phyloP scores from a whole-genome alignment of 495 filamentous ascomycete genomes.

The Apodospora peruviana region DNA sequence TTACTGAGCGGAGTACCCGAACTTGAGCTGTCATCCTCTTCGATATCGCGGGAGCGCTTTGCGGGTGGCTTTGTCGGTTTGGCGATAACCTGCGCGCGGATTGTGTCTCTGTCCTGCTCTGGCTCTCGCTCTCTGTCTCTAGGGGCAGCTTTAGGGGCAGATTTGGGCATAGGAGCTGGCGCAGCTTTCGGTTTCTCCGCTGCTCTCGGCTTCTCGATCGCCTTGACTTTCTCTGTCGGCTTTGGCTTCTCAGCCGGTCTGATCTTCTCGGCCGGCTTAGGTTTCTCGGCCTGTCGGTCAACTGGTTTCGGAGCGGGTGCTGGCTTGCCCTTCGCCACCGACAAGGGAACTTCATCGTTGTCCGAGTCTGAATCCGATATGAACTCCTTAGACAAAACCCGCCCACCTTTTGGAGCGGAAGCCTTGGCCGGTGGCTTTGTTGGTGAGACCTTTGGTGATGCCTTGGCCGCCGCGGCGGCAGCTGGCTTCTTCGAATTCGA shows the following conservation, averaged over 20 bases:
- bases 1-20: slow-evolving; percentile 46
- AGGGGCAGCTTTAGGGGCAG: not conserved
- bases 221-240: slow-evolving; percentile 1
- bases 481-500: slow-evolving; percentile 47
- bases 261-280: slow-evolving; percentile 19
- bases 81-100: slow-evolving; percentile 24
- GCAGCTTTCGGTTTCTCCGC: not conserved
- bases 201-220: not conserved
- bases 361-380: slow-evolving; percentile 74
- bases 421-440: slow-evolving; percentile 22
- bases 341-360: slow-evolving; percentile 39
- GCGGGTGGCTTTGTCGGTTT: slow-evolving; percentile 22
- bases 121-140: not conserved
- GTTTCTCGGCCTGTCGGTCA: slow-evolving; percentile 26
- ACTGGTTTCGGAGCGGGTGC: slow-evolving; percentile 22
- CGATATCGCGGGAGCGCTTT: slow-evolving; percentile 33
- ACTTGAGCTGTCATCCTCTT: slow-evolving; percentile 49
- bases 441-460: slow-evolving; percentile 29
- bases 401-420: slow-evolving; percentile 13
- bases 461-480: slow-evolving; percentile 15
- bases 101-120: slow-evolving; percentile 19
- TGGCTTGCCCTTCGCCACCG: slow-evolving; percentile 30
- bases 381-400: slow-evolving; percentile 58
- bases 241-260: slow-evolving; percentile 22
- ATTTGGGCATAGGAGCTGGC: not conserved